These are phyloP conservation scores for Hypomyces rosellus DNA, from an alignment of 2,329 filamentous ascomycete genomes.

Conservation along the genomic window DNA sequence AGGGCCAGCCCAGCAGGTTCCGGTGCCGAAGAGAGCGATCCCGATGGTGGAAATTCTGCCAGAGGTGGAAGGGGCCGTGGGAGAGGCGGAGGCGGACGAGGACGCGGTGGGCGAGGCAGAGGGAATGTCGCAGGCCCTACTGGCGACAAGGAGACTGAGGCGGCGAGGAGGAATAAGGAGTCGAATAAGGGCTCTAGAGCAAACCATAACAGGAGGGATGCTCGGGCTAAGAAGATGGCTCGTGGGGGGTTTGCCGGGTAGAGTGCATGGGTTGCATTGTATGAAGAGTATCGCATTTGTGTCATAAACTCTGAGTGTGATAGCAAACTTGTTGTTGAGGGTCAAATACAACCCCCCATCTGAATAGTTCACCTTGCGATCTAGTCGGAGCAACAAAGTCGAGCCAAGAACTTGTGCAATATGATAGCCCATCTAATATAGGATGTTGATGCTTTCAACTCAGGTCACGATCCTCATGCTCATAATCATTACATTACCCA, in stretches of 20 bases:
- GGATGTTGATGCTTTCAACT: no score
- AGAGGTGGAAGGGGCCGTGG: slow-evolving; percentile 43
- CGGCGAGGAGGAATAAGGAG: slow-evolving; percentile 70
- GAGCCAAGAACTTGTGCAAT: no score
- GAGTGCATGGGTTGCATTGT: neutral
- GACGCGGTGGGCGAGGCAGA: slow-evolving; percentile 40
- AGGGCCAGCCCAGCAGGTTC: slow-evolving; percentile 45
- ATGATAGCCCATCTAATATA: no score
- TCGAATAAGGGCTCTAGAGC: slow-evolving; percentile 73
- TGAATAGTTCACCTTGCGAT: no score
- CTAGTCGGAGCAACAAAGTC: no score
- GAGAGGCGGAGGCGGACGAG: slow-evolving; percentile 23
- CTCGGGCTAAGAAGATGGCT: slow-evolving; percentile 59
- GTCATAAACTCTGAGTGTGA: neutral
- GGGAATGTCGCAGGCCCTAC: slow-evolving; percentile 58
- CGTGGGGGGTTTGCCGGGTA: slow-evolving; percentile 36
- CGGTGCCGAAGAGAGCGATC: slow-evolving; percentile 51
- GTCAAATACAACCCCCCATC: no score
- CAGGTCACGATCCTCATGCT: no score
- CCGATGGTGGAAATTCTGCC: slow-evolving; percentile 36
- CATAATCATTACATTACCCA: no score
- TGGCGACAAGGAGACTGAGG: slow-evolving; percentile 65
- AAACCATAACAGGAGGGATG: slow-evolving; percentile 80
- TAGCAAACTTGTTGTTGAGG: no score
- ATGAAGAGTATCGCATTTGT: neutral